Percentiles rank a stretch among this genome's conserved stretches.
These are phyloP conservation scores for Penium margaritaceum DNA, from an alignment of 139 green algal genomes.

Conservation along the genomic window DNA sequence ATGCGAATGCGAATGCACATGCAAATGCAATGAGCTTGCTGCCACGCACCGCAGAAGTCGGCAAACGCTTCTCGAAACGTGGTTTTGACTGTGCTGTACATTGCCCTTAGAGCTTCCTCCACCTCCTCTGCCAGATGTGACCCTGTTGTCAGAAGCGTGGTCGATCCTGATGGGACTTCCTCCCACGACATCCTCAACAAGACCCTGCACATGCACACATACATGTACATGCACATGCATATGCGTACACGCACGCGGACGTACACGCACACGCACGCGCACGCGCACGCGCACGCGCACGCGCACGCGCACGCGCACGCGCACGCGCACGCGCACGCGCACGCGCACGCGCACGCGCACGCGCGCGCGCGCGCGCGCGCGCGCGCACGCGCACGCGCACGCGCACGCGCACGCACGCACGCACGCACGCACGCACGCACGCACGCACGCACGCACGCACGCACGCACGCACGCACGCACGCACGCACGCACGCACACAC, in stretches of 20 bases:
- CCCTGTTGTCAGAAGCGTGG: no score
- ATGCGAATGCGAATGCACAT: no score
- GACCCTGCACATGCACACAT: slow-evolving; percentile 7
- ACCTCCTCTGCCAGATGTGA: no score
- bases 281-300: neutral
- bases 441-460: neutral
- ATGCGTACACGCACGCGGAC: neutral
- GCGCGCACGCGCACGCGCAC: neutral
- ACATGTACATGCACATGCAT: neutral
- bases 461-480: neutral
- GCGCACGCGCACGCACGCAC: neutral
- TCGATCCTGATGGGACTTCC: no score
- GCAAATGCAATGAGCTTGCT: no score
- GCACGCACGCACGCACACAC: neutral
- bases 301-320: neutral
- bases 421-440: neutral
- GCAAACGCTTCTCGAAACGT: no score
- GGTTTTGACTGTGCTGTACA: no score
- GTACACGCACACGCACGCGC: neutral
- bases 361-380: neutral
- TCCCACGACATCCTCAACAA: no score
- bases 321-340: neutral
- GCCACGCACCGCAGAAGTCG: no score
- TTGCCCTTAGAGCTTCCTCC: no score
- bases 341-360: slow-evolving; percentile 5